These are phyloP conservation scores for Cicer judaicum DNA, from an alignment of 306 rosid genomes.

Conservation along the genomic window DNA sequence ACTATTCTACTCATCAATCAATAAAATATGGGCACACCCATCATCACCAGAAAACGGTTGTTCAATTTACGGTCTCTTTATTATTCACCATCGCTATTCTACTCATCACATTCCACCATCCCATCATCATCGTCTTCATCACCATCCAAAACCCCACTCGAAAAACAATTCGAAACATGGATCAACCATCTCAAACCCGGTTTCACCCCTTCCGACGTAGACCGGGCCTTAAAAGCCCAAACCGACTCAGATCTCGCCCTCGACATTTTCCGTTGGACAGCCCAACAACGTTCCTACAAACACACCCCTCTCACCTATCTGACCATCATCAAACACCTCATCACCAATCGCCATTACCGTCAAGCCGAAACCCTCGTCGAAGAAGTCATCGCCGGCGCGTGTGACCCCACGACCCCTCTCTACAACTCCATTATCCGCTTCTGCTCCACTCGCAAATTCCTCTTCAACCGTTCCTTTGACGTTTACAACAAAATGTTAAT, in stretches of 20 bases:
- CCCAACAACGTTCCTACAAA: constrained; percentile 79
- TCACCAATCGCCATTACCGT: constrained; percentile 57
- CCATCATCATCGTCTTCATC: constrained; percentile 15
- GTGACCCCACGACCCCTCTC: constrained; percentile 69
- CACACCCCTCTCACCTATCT: constrained; percentile 73
- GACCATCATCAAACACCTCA: constrained; percentile 64
- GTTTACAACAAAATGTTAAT: constrained; percentile 79
- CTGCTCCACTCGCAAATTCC: constrained; percentile 65
- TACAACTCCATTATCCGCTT: constrained; percentile 74
- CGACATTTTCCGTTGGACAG: constrained; percentile 96
- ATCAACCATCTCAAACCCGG: constrained; percentile 82
- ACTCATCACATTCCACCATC: constrained; percentile 23
- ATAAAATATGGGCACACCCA: no score
- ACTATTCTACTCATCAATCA: no score
- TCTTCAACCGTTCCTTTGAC: constrained; percentile 76
- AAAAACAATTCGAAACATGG: constrained; percentile 88
- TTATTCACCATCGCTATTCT: no score
- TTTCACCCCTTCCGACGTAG: constrained; percentile 69
- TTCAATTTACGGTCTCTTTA: no score
- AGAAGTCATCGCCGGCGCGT: constrained; percentile 88
- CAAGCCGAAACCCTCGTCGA: constrained; percentile 81
- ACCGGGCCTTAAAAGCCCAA: constrained; percentile 67
- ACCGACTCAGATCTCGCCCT: constrained; percentile 89
- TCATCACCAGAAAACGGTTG: no score
- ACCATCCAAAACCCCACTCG: constrained; percentile 71